phyloP scores from a whole-genome alignment of 2,329 filamentous ascomycete species.

The Cercospora canescens region DNA sequence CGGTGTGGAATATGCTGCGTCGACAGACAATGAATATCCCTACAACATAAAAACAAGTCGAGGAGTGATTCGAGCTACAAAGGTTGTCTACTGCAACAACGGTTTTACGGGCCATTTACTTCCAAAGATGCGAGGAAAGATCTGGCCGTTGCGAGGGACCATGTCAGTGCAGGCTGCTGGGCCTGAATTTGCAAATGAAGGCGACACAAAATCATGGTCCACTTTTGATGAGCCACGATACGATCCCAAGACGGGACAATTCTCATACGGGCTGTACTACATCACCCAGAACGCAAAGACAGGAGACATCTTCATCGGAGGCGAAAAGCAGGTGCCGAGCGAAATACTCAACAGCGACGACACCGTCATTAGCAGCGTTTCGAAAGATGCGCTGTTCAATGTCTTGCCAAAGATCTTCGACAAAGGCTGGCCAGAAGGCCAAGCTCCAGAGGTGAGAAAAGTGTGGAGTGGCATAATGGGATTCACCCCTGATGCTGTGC shows the following conservation, averaged over 20 bases:
- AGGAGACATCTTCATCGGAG: conserved; percentile 25
- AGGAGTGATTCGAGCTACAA: conserved; percentile 16
- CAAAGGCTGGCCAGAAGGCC: conserved; percentile 14
- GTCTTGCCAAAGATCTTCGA: conserved; percentile 21
- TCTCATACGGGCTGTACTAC: conserved; percentile 25
- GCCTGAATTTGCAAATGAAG: conserved; percentile 14
- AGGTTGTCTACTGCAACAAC: conserved; percentile 24
- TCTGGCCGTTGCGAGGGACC: conserved; percentile 23
- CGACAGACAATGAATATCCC: conserved; percentile 4
- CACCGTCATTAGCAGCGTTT: conserved; percentile 11
- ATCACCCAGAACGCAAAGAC: conserved; percentile 22
- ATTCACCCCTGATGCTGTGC: conserved; percentile 11
- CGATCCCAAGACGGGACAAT: conserved; percentile 13
- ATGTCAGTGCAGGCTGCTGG: conserved; percentile 22
- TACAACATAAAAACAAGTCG: conserved; percentile 19
- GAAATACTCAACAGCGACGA: conserved; percentile 23
- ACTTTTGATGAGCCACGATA: conserved; percentile 19
- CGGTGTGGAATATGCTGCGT: conserved; percentile 5
- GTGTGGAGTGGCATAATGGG: conserved; percentile 22
- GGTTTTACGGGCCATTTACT: conserved; percentile 25
- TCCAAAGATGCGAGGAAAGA: conserved; percentile 22
- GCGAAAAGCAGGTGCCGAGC: conserved; percentile 15
- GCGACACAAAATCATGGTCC: conserved; percentile 19
- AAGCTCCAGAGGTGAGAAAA: conserved; percentile 14
- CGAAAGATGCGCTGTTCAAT: conserved; percentile 11